Percentiles rank a stretch among this genome's conserved stretches.
Evolutionary conservation across 2,329 filamentous ascomycete genomes (phyloP).

Genomic region (Fusarium coicis): DNA sequence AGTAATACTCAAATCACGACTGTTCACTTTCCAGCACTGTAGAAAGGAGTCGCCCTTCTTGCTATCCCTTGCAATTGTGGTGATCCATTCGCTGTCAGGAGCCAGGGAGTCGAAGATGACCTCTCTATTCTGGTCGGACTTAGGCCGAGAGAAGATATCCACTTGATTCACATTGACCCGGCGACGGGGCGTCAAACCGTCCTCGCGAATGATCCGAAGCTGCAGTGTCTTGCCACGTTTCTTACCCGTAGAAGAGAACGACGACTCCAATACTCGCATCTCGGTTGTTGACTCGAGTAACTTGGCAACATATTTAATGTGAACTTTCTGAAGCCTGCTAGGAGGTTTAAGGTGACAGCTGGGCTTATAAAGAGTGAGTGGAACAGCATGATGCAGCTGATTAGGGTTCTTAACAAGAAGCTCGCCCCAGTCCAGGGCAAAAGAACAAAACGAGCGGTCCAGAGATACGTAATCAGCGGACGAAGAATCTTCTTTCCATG

Average conservation of each 20-base stretch:
- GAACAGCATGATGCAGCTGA: neutral
- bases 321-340: neutral
- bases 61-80: neutral
- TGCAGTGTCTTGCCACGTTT: neutral
- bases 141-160: neutral
- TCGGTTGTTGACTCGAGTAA: neutral
- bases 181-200: accelerated
- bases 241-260: neutral
- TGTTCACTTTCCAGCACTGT: neutral
- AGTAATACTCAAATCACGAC: neutral
- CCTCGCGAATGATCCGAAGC: neutral
- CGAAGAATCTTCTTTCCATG: neutral
- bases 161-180: neutral
- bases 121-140: neutral
- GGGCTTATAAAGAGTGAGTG: neutral
- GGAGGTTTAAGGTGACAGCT: neutral
- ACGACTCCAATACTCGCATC: neutral
- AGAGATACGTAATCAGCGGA: neutral
- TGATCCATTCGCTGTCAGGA: neutral
- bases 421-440: neutral
- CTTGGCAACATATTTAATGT: neutral
- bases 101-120: neutral
- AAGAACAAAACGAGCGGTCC: neutral
- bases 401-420: neutral
- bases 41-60: neutral